phyloP scores from a whole-genome alignment of 1,284 basidiomycete species.

The Ustilago lituana region DNA sequence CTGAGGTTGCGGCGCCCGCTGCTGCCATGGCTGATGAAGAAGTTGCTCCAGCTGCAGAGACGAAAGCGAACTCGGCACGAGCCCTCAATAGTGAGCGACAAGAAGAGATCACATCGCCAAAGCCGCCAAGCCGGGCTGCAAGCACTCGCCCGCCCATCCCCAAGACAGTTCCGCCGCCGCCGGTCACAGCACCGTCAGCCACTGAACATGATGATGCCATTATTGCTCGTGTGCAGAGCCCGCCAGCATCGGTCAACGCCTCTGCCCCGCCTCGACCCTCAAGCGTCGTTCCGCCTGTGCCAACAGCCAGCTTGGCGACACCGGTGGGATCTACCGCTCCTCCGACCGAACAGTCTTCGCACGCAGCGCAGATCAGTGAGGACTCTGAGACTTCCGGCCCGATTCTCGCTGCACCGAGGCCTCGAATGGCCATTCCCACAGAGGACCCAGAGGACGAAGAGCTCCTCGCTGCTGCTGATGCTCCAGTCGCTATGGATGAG shows the following conservation, averaged over 20 bases:
- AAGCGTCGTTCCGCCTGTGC: conserved; percentile 35
- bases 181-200: conserved; percentile 17
- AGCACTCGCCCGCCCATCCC: conserved; percentile 56
- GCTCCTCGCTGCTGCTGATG: conserved; percentile 34
- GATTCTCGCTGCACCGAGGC: conserved; percentile 50
- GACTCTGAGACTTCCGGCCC: conserved; percentile 11
- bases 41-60: not conserved
- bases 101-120: conserved; percentile 16
- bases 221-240: conserved; percentile 22
- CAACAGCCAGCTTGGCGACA: conserved; percentile 11
- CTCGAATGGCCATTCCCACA: conserved; percentile 47
- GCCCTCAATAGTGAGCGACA: conserved; percentile 5
- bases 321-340: conserved; percentile 15
- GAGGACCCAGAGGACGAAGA: conserved; percentile 55
- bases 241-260: not conserved
- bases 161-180: conserved; percentile 34
- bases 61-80: not conserved
- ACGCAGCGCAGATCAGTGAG: conserved; percentile 4
- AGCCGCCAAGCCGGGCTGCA: conserved; percentile 48
- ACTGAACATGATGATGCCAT: conserved; percentile 10
- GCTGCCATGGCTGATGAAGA: not conserved
- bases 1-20: not conserved
- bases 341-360: conserved; percentile 1
- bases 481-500: conserved; percentile 3
- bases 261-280: conserved; percentile 7